These are phyloP conservation scores for Verticillium zaregamsianum DNA, from an alignment of 2,329 filamentous ascomycete species.

Conservation along the genomic window DNA sequence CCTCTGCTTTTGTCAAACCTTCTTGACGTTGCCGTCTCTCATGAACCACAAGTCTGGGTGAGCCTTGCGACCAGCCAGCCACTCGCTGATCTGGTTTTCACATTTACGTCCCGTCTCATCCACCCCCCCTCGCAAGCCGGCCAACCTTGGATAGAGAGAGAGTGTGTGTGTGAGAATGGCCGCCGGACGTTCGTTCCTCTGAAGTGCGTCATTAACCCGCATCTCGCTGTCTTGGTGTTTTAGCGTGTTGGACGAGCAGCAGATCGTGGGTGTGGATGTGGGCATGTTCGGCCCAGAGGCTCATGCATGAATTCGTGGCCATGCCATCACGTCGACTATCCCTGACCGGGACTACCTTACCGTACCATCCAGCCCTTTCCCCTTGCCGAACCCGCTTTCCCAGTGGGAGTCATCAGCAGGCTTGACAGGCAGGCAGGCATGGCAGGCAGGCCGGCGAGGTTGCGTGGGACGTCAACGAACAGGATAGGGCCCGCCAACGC, in stretches of 20 bases:
- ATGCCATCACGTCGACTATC: constrained; percentile 31
- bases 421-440: too few species aligned
- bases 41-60: neutral
- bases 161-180: neutral
- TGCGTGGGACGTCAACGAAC: neutral
- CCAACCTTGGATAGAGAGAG: neutral
- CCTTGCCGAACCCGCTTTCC: neutral
- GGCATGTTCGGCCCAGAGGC: constrained; percentile 24
- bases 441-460: neutral
- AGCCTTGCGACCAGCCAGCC: neutral
- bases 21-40: neutral
- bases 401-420: neutral
- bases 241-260: constrained; percentile 22
- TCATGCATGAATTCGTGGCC: constrained; percentile 44
- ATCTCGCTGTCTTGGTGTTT: neutral
- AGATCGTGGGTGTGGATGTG: constrained; percentile 17
- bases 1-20: neutral
- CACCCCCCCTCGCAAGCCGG: neutral
- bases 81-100: neutral
- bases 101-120: neutral
- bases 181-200: neutral
- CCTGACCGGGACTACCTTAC: neutral
- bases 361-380: neutral
- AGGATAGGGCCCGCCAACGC: neutral
- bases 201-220: constrained; percentile 3